Percentiles rank a stretch among this genome's conserved stretches.
Conservation (phyloP, 2,329 filamentous ascomycete species). For the Hymenoscyphus fraxineus region DNA sequence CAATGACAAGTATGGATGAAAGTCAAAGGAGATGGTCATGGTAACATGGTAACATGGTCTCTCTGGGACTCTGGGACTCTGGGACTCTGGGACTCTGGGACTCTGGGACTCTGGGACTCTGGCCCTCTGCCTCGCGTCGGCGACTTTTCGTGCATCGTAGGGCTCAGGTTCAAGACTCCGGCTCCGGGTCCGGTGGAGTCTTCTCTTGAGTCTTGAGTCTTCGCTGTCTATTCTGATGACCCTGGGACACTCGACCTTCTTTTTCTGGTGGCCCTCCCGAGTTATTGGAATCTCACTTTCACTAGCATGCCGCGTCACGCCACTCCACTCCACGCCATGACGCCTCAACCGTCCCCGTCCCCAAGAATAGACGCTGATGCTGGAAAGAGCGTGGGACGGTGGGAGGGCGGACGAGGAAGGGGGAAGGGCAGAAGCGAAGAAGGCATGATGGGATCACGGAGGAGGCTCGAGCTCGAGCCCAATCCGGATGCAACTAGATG, state of each 20-base stretch:
- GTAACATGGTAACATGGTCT: too few species aligned
- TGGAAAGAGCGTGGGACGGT: neutral
- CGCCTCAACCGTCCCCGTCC: neutral
- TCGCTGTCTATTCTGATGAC: neutral
- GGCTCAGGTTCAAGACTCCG: neutral
- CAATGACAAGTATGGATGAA: neutral
- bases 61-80: too few species aligned
- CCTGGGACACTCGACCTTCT: too few species aligned
- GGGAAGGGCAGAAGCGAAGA: too few species aligned
- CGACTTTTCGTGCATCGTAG: neutral
- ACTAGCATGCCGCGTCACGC: neutral
- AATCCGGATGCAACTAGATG: neutral
- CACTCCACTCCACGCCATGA: conserved; percentile 1
- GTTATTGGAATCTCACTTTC: neutral
- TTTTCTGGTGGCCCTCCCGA: neutral
- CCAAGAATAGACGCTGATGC: neutral
- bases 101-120: too few species aligned
- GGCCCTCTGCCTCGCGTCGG: neutral
- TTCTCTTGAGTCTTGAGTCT: neutral
- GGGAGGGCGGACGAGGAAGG: neutral
- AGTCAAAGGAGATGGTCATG: neutral
- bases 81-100: too few species aligned
- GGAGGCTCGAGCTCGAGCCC: conserved; percentile 1
- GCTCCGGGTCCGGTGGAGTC: neutral
- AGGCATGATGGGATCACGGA: conserved; percentile 1